A percentile compares a stretch with the other conserved stretches of the same genome.
These are phyloP conservation scores for Blastobotrys capitulatus DNA, from an alignment of 1,139 yeast species.

Conservation along the genomic window DNA sequence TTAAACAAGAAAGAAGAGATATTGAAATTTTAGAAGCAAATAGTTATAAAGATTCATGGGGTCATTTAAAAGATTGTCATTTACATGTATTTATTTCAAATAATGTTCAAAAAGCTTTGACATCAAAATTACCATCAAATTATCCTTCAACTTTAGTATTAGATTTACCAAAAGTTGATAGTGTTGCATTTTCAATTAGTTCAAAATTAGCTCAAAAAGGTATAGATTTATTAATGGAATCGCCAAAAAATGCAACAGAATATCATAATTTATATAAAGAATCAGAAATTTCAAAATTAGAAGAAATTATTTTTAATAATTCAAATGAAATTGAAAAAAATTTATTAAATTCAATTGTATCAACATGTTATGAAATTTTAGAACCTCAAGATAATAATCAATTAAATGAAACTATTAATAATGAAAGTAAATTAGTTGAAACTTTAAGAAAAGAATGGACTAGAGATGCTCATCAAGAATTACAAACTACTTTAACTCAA, in stretches of 20 bases:
- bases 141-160: conserved; percentile 24
- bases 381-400: conserved; percentile 17
- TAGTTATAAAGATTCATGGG: conserved; percentile 29
- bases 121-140: conserved; percentile 15
- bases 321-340: conserved; percentile 15
- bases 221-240: conserved; percentile 24
- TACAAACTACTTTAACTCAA: conserved; percentile 30
- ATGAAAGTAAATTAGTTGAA: conserved; percentile 20
- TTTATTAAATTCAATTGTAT: conserved; percentile 24
- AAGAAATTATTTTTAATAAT: conserved; percentile 20
- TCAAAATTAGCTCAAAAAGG: conserved; percentile 26
- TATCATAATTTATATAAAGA: conserved; percentile 22
- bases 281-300: conserved; percentile 26
- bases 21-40: conserved; percentile 32
- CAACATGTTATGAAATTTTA: conserved; percentile 27
- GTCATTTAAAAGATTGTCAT: conserved; percentile 30
- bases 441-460: conserved; percentile 33
- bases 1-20: conserved; percentile 16
- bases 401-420: conserved; percentile 12
- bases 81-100: conserved; percentile 26
- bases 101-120: conserved; percentile 20
- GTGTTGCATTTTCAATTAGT: conserved; percentile 12
- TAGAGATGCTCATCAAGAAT: conserved; percentile 34
- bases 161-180: conserved; percentile 17
- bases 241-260: conserved; percentile 28